phyloP scores from a whole-genome alignment of 192 early-diverging fungal species.

The Ambispora gerdemannii region DNA sequence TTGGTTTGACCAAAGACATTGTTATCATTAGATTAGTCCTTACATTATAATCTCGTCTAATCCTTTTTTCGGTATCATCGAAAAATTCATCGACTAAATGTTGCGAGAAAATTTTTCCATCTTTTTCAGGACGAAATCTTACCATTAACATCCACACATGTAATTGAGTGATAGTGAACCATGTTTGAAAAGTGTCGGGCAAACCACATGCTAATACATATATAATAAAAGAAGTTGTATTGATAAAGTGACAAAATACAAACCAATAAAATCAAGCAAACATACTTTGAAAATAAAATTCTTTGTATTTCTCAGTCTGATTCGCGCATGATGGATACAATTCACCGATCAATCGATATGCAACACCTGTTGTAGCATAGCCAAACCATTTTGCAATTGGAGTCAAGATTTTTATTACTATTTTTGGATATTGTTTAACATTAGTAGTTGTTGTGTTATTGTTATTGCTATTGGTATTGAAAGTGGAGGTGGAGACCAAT shows the following conservation, averaged over 20 bases:
- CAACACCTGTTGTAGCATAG: conserved; percentile 15
- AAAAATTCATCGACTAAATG: conserved; percentile 86
- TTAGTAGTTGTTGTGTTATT: no score
- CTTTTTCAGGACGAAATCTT: conserved; percentile 65
- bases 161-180: conserved; percentile 87
- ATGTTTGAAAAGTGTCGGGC: conserved; percentile 89
- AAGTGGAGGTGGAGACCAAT: no score
- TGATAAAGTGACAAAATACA: conserved; percentile 3
- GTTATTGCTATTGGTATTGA: no score
- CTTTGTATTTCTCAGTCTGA: conserved; percentile 39
- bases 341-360: conserved; percentile 37
- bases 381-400: background rate
- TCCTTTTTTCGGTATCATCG: conserved; percentile 80
- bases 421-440: conserved; percentile 5
- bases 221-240: conserved; percentile 28
- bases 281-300: conserved; percentile 44
- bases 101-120: conserved; percentile 80
- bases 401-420: background rate
- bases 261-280: background rate
- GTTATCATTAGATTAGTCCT: no score
- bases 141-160: conserved; percentile 95
- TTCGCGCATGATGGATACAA: conserved; percentile 43
- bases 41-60: conserved; percentile 75
- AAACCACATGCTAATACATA: conserved; percentile 56
- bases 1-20: no score